A percentile compares a stretch with the other conserved stretches of the same genome.
Evolutionary conservation across 148 eudicot species (phyloP).

Genomic region (Heliamphora exappendiculata): DNA sequence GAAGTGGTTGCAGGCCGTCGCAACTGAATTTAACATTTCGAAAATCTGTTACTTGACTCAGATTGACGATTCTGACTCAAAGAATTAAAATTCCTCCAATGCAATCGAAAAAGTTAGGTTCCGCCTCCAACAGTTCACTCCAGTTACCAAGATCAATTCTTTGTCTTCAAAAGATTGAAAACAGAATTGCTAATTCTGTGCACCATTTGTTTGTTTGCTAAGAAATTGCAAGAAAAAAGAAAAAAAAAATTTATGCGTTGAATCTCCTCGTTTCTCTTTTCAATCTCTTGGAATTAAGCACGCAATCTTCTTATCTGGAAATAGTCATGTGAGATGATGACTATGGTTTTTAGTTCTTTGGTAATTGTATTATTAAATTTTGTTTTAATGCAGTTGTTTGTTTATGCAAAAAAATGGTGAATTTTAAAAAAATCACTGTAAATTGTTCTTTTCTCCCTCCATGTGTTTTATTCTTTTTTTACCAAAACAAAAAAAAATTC

Average conservation of each 20-base stretch:
- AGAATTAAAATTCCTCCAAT: constrained; percentile 4
- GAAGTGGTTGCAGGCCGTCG: constrained; percentile 62
- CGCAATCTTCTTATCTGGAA: background rate
- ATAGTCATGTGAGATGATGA: too few relatives aligned
- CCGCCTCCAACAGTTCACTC: constrained; percentile 78
- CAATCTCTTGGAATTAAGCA: background rate
- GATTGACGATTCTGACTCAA: constrained; percentile 12
- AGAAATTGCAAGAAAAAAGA: background rate
- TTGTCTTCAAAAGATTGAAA: background rate
- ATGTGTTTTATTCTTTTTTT: too few relatives aligned
- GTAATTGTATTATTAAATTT: too few relatives aligned
- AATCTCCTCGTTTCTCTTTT: background rate
- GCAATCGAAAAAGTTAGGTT: constrained; percentile 32
- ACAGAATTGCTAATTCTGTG: background rate
- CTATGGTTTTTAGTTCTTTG: too few relatives aligned
- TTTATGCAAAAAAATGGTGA: too few relatives aligned
- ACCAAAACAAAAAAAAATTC: too few relatives aligned
- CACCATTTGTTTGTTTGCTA: background rate
- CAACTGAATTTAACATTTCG: constrained; percentile 64
- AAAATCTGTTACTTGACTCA: constrained; percentile 54
- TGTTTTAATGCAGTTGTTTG: too few relatives aligned
- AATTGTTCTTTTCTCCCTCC: too few relatives aligned
- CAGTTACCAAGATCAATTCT: constrained; percentile 49
- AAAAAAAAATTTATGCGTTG: background rate
- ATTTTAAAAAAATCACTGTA: too few relatives aligned